Evolutionary conservation across 371 early-diverging fungal species (phyloP).

Genomic region (Dinochytrium kinnereticum): DNA sequence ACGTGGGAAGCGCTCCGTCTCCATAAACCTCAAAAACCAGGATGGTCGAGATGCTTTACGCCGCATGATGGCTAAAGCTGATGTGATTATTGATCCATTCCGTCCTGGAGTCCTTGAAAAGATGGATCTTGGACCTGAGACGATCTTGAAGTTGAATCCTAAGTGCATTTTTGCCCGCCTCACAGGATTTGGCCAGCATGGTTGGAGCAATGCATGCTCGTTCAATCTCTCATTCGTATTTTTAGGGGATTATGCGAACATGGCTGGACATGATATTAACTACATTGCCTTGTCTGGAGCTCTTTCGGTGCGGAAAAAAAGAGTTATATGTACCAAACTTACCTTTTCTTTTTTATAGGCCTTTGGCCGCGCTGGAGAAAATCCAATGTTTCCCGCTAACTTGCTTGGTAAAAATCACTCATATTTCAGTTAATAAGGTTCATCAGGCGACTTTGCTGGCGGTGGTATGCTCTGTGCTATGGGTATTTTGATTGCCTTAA

Average conservation of each 20-base stretch:
- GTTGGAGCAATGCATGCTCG: conserved; percentile 28
- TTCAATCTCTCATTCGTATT: neutral
- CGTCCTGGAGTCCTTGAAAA: conserved; percentile 78
- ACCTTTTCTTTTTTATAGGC: too few species aligned
- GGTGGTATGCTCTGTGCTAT: conserved; percentile 74
- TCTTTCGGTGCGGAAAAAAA: conserved; percentile 54
- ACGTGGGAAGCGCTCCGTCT: conserved; percentile 72
- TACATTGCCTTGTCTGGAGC: conserved; percentile 74
- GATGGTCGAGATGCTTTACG: conserved; percentile 54
- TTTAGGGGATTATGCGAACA: conserved; percentile 49
- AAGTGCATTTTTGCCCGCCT: conserved; percentile 68
- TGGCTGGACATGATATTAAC: conserved; percentile 82
- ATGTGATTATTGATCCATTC: conserved; percentile 79
- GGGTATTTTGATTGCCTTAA: conserved; percentile 70
- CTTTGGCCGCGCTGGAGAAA: conserved; percentile 62
- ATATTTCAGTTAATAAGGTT: neutral
- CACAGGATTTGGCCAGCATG: conserved; percentile 75
- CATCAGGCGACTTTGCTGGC: conserved; percentile 74
- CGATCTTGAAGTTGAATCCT: conserved; percentile 61
- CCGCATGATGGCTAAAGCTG: conserved; percentile 59
- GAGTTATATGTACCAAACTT: neutral
- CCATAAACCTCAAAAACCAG: conserved; percentile 66
- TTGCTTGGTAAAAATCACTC: conserved; percentile 49
- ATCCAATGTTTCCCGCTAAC: conserved; percentile 71
- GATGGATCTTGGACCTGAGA: conserved; percentile 72